Evolutionary conservation across 495 filamentous ascomycete species (phyloP), one percentile per base, ranked within the genome.

Genomic region (Stereocaulon alpinum): DNA sequence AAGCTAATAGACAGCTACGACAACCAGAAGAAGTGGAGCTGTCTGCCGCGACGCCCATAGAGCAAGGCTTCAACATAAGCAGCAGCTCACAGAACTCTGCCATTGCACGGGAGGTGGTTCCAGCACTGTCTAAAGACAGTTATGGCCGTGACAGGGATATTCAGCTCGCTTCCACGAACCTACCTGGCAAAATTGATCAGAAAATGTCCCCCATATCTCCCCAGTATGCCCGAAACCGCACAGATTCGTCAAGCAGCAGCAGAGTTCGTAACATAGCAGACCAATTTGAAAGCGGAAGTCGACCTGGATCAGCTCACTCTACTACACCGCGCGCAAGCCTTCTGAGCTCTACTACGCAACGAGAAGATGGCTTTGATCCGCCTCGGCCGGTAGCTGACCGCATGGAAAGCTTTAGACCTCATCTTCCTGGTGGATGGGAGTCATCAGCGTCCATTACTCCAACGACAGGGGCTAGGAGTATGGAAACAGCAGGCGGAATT

Each of bases 391-490:
- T 60, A 47, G 61, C 62, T 54, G 67, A 66, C 55, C 61, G 64
- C 12, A 44, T 68, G 62, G 67, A 72, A 59, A 80, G 71, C 48
- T 76, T 80, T 51, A 72, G 83, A 51, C 85, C 85, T 32, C 75
- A 74, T 40, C 67, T 88, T 37, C 85, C 85, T 18, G 85, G 84
- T 11, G 78, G 75, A 51, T 87, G 83, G 85, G 80, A 81, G 37
- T 80, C 82, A 17, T 85, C 78, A 65, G 77, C 77, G 30, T 73
- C 75, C 7, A 71, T 70, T 45, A 65, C 62, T 30, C 67, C 71
- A 30, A 62, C 68, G 27, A 64, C 65, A 5, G 69, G 34, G 34
- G 24, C 56, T 27, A 47, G 40, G 44, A 40, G 30, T 32, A 10
- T 22, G 34, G 61, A 60, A 40, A 18, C 43, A 17, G 10, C n/a